phyloP scores from a whole-genome alignment of 2,329 filamentous ascomycete species.

The Diaporthe aspalathi region DNA sequence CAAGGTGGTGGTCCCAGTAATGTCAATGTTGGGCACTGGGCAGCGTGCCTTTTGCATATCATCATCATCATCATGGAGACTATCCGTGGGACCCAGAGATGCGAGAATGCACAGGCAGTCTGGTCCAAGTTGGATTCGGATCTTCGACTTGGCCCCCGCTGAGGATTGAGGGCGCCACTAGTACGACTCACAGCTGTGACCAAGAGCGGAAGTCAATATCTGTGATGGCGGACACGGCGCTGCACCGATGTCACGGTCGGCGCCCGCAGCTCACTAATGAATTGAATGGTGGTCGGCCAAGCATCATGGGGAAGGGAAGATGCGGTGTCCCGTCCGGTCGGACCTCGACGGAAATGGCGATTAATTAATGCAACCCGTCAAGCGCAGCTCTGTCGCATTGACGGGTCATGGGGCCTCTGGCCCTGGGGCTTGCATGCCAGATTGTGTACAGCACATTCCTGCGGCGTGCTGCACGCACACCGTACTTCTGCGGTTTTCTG shows the following conservation, averaged over 20 bases:
- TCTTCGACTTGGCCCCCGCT: not conserved
- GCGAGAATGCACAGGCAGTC: conserved; percentile 12
- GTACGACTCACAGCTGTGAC: conserved; percentile 23
- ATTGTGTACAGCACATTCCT: conserved; percentile 18
- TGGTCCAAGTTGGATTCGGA: conserved; percentile 24
- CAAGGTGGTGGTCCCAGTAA: not conserved
- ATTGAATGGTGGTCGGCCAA: not conserved
- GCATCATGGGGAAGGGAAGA: conserved; percentile 6
- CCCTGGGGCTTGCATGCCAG: conserved; percentile 17
- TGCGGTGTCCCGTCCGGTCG: conserved; percentile 24
- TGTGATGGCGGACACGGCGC: conserved; percentile 17
- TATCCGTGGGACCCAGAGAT: conserved; percentile 3
- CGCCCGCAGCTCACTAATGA: conserved; percentile 2
- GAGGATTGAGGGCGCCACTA: conserved; percentile 10
- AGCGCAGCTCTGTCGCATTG: conserved; percentile 14
- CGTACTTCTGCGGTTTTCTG: conserved; percentile 38
- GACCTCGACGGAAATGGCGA: conserved; percentile 3
- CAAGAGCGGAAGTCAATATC: conserved; percentile 30
- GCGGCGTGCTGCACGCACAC: conserved; percentile 33
- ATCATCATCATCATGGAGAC: conserved; percentile 7
- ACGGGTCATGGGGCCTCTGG: conserved; percentile 22
- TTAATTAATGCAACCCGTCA: conserved; percentile 8
- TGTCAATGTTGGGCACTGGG: too few species aligned
- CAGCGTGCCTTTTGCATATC: conserved; percentile 28
- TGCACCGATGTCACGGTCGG: conserved; percentile 29